Evolutionary conservation across 1,284 basidiomycete species (phyloP).

Genomic region (Moesziomyces sp.): DNA sequence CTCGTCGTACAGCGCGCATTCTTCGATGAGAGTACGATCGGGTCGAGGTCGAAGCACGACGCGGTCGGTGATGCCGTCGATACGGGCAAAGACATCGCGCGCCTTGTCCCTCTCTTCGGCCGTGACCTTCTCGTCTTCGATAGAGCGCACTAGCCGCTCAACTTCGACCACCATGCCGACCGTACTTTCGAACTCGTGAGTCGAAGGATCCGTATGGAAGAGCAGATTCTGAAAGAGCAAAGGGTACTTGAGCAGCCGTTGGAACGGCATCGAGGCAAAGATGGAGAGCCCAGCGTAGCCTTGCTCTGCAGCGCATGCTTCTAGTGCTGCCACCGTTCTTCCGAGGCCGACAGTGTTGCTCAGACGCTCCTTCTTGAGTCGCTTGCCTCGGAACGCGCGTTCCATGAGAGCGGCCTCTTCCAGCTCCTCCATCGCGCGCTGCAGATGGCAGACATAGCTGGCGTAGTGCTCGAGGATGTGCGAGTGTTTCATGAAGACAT

Average conservation of each 20-base stretch:
- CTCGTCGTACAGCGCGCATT: conserved; percentile 73
- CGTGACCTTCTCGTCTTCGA: conserved; percentile 96
- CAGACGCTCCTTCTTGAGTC: conserved; percentile 55
- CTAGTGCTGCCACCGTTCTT: conserved; percentile 71
- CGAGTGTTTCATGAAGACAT: conserved; percentile 54
- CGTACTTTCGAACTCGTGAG: conserved; percentile 95
- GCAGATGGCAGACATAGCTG: conserved; percentile 57
- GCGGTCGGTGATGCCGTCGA: conserved; percentile 78
- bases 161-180: conserved; percentile 96
- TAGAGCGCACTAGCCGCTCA: conserved; percentile 90
- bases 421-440: conserved; percentile 55
- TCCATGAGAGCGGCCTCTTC: conserved; percentile 63
- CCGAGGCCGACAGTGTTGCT: conserved; percentile 59
- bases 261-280: conserved; percentile 94
- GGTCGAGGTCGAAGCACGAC: conserved; percentile 85
- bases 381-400: conserved; percentile 58
- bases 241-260: conserved; percentile 94
- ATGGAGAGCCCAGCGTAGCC: conserved; percentile 94
- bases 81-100: conserved; percentile 90
- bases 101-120: conserved; percentile 95
- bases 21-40: conserved; percentile 85
- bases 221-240: conserved; percentile 91
- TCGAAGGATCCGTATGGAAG: conserved; percentile 87
- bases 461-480: conserved; percentile 58
- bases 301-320: conserved; percentile 81